Percentiles rank a stretch among this genome's conserved stretches.
Conservation (phyloP, 208 protist genomes). For the Wallacemonas sp. region DNA sequence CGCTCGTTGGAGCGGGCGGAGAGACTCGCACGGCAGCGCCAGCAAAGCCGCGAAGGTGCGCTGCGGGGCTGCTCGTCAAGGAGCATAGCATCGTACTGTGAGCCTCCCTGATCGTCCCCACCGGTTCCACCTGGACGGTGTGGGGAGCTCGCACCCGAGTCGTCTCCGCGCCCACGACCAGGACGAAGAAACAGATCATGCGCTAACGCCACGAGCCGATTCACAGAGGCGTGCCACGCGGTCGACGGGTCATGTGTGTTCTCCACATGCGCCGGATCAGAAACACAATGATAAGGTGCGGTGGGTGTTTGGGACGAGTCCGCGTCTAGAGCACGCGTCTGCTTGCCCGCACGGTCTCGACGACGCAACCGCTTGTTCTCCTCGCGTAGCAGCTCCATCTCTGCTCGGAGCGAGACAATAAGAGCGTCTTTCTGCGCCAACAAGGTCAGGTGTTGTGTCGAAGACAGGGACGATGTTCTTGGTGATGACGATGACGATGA, state of each 20-base stretch:
- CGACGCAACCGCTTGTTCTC: slow-evolving; percentile 5
- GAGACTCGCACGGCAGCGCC: slow-evolving; percentile 6
- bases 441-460: too few relatives aligned
- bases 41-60: not conserved
- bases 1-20: not conserved
- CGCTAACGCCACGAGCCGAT: too few relatives aligned
- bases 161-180: too few relatives aligned
- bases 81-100: not conserved
- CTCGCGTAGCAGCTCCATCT: slow-evolving; percentile 1
- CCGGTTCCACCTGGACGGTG: too few relatives aligned
- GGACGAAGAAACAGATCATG: too few relatives aligned
- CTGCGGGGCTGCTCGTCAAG: not conserved
- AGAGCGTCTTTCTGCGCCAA: slow-evolving; percentile 1
- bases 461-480: not conserved
- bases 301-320: too few relatives aligned
- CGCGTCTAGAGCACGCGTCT: not conserved
- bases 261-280: too few relatives aligned
- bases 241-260: too few relatives aligned
- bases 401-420: not conserved
- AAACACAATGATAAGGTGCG: too few relatives aligned
- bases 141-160: too few relatives aligned
- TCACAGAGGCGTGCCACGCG: too few relatives aligned
- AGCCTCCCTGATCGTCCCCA: not conserved
- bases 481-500: not conserved
- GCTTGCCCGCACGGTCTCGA: not conserved